Conservation (phyloP, 176 grass and related monocot species). For the Juncus effusus region DNA sequence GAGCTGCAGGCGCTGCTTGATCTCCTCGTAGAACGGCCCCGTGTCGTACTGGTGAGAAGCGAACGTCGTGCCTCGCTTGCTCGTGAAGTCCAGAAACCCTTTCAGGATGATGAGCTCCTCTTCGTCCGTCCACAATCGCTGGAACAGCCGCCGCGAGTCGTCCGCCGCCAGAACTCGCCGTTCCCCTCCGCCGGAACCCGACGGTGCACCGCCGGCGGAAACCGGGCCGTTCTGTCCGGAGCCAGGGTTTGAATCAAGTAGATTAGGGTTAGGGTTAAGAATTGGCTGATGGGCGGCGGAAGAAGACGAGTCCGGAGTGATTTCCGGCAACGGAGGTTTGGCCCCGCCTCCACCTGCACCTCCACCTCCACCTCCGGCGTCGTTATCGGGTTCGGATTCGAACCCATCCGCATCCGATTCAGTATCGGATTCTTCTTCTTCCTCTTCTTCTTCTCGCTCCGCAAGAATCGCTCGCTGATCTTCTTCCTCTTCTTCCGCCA, state of each 20-base stretch:
- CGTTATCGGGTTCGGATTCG: neutral
- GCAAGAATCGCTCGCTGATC: conserved; percentile 4
- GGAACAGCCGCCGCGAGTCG: conserved; percentile 64
- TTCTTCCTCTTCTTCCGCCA: conserved; percentile 23
- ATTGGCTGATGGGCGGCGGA: neutral
- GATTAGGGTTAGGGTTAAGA: neutral
- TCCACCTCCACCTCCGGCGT: neutral
- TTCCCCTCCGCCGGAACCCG: conserved; percentile 5
- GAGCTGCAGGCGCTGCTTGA: conserved; percentile 62
- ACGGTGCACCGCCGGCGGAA: neutral
- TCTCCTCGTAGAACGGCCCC: conserved; percentile 98
- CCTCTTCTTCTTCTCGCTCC: conserved; percentile 15
- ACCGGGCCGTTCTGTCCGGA: conserved; percentile 2
- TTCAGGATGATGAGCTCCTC: conserved; percentile 87
- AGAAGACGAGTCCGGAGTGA: neutral
- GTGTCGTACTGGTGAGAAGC: conserved; percentile 96
- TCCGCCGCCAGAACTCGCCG: conserved; percentile 1
- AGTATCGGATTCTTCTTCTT: conserved; percentile 19
- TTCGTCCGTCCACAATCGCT: conserved; percentile 91
- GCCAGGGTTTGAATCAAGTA: neutral
- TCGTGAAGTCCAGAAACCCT: conserved; percentile 86
- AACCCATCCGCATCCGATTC: conserved; percentile 14
- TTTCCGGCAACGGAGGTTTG: neutral
- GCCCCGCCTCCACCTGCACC: too few relatives aligned
- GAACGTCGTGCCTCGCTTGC: conserved; percentile 66